Evolutionary conservation across 2,329 filamentous ascomycete genomes (phyloP).

Genomic region (Aspergillus brunneoviolaceus): DNA sequence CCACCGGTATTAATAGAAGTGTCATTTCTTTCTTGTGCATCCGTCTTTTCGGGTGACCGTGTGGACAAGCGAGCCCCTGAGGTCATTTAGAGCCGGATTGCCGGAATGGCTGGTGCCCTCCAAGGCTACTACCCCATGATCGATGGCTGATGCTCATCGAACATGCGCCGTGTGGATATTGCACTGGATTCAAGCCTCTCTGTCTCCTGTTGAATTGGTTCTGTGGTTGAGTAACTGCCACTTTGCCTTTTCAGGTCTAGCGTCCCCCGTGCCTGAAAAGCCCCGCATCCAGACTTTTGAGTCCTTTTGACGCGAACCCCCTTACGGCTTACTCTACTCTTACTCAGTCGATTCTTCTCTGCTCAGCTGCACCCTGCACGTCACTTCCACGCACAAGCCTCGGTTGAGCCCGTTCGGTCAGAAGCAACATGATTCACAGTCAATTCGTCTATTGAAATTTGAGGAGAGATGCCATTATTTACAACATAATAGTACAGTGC

Average conservation of each 20-base stretch:
- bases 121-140: background rate
- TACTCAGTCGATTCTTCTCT: no score
- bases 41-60: background rate
- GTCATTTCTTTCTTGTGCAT: slow-evolving; percentile 1
- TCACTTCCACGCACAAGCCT: background rate
- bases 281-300: slow-evolving; percentile 7
- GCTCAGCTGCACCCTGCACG: no score
- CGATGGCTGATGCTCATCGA: background rate
- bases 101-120: background rate
- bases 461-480: background rate
- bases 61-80: background rate
- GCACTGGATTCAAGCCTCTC: background rate
- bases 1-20: slow-evolving; percentile 19
- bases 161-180: no score
- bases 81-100: background rate
- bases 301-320: background rate
- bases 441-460: background rate
- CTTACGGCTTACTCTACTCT: background rate
- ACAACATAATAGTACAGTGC: background rate
- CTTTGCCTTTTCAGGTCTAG: background rate
- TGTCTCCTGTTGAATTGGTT: background rate
- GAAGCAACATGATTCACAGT: background rate
- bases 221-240: background rate
- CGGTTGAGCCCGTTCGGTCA: background rate
- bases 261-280: slow-evolving; percentile 7